Evolutionary conservation across 2,329 filamentous ascomycete genomes (phyloP), one percentile per base, ranked within the genome.

Genomic region (Didymella segeticola): DNA sequence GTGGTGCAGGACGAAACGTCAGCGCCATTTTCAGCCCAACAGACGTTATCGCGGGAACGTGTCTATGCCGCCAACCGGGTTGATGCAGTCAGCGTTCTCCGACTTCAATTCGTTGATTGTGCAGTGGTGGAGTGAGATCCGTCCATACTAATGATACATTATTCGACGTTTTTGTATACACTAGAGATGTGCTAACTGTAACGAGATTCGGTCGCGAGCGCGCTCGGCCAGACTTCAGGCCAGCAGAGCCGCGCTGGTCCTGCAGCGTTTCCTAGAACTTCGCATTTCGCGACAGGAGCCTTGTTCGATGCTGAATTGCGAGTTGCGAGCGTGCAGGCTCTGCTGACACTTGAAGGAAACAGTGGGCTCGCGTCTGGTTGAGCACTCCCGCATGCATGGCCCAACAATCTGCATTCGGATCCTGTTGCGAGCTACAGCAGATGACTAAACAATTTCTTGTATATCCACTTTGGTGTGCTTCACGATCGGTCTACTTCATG

Each of bases 41-140:
- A 33, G 9, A 25, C 36, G 15, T 19, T 15, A 38, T 22, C 29
- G 25, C 31, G 38, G 25, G 17, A 27, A 9, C 26, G 19, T 14
- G 15, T 19, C 12, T 48, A 33, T 45, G 20, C 38, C 22, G 23
- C 30, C 14, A 48, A 39, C n/a, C 1, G 33, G 14, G 8, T 15
- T 22, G 26, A 23, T 19, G 26, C 39, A 36, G 38, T 39, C 17
- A 34, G 27, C 31, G 17, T 29, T 39, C n/a, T n/a, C 51, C 39
- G 39, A 36, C 23, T 39, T 54, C 27, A 41, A 36, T 49, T 49
- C 51, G 45, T 48, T 25, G 29, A 23, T 49, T 33, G 34, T 41
- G 51, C 51, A 45, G 23, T 36, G 29, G 51, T 54, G 51, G 51
- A 54, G 45, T 54, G 39, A 54, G 51, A 47, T 39, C 33, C 45